These are phyloP conservation scores for Astraeus odoratus DNA, from an alignment of 768 basidiomycete genomes.

Conservation along the genomic window DNA sequence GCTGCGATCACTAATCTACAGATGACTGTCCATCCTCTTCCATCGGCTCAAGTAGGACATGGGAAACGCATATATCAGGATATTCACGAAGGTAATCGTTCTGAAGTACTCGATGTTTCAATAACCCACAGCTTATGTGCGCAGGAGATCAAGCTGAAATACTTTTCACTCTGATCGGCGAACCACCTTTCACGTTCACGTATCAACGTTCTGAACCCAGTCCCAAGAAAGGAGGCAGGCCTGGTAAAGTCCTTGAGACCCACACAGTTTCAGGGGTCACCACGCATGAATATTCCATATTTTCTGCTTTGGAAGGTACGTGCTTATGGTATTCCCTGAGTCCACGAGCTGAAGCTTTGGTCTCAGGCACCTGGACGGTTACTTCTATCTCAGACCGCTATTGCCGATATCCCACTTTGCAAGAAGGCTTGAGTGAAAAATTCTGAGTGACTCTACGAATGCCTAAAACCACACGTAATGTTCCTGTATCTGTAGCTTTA, in stretches of 20 bases:
- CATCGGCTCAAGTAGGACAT: slow-evolving; percentile 82
- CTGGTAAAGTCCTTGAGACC: slow-evolving; percentile 80
- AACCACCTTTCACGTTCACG: slow-evolving; percentile 94
- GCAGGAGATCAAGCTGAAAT: slow-evolving; percentile 92
- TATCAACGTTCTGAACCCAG: slow-evolving; percentile 79
- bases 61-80: slow-evolving; percentile 79
- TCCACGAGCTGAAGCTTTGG: slow-evolving; percentile 3
- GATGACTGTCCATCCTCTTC: slow-evolving; percentile 72
- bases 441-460: slow-evolving; percentile 11
- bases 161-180: slow-evolving; percentile 80
- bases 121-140: slow-evolving; percentile 2
- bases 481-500: slow-evolving; percentile 22
- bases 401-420: slow-evolving; percentile 80
- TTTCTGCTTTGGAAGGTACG: slow-evolving; percentile 83
- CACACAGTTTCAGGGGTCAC: slow-evolving; percentile 81
- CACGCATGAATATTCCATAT: slow-evolving; percentile 79
- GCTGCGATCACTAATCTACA: slow-evolving; percentile 69
- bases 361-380: slow-evolving; percentile 82
- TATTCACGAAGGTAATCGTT: slow-evolving; percentile 71
- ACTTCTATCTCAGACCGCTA: slow-evolving; percentile 86
- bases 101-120: not conserved
- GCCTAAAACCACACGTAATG: slow-evolving; percentile 13
- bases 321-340: not conserved
- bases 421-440: slow-evolving; percentile 39
- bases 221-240: slow-evolving; percentile 58